A percentile compares a stretch with the other conserved stretches of the same genome.
Conservation (phyloP, 192 early-diverging fungal genomes). For the Diversispora eburnea region DNA sequence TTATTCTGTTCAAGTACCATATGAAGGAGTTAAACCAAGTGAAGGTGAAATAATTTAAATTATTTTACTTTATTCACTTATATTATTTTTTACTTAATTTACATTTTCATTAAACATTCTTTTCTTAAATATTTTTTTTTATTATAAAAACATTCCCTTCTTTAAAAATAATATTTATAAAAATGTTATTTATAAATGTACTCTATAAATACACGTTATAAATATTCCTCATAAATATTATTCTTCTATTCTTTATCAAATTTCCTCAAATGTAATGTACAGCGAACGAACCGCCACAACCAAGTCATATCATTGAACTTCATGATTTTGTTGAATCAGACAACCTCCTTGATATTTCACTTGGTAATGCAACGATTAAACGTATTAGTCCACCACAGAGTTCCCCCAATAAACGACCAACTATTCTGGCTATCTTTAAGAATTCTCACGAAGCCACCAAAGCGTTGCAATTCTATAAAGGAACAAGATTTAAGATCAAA, state of each 20-base stretch:
- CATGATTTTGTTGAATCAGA: conserved; percentile 21
- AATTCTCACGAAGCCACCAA: conserved; percentile 19
- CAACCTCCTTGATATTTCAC: not conserved
- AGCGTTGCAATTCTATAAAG: not conserved
- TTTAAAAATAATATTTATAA: too few relatives aligned
- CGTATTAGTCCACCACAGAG: not conserved
- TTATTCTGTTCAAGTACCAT: conserved; percentile 24
- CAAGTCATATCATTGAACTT: conserved; percentile 23
- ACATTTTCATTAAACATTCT: too few relatives aligned
- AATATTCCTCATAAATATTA: not conserved
- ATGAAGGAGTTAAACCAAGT: conserved; percentile 26
- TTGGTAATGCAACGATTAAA: conserved; percentile 21
- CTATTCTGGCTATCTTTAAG: conserved; percentile 22
- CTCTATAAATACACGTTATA: too few relatives aligned
- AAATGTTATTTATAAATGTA: too few relatives aligned
- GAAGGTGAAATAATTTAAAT: conserved; percentile 18
- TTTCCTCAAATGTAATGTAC: not conserved
- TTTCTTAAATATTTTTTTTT: too few relatives aligned
- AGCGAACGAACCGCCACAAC: conserved; percentile 26
- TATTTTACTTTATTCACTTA: not conserved
- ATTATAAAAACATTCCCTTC: too few relatives aligned
- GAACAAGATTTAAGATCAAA: conserved; percentile 19
- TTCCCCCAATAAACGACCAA: conserved; percentile 4
- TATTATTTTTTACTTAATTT: too few relatives aligned
- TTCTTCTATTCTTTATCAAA: not conserved